Evolutionary conservation across 352 stramenopile species (phyloP), one percentile per base, ranked within the genome.

Genomic region (Phytophthora macrochlamydospora): DNA sequence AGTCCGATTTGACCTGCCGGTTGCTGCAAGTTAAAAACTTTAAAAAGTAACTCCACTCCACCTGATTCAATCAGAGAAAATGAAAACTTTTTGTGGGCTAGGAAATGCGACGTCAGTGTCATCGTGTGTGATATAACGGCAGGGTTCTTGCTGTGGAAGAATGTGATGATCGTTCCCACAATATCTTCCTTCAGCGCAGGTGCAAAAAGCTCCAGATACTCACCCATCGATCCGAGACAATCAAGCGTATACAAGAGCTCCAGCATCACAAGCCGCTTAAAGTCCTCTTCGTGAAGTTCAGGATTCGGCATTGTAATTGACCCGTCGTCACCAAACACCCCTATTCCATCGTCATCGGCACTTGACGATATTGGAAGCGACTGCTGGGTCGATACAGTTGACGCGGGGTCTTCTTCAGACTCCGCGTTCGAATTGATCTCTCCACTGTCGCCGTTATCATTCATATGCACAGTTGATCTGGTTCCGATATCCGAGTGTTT

Each of bases 171-270:
- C 4, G 82, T 93, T 44, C 79, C 82, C 18, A 94, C 76, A 42
- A 93, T 91, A 33, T 96, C 88, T 72, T 96, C 88, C 58, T 91
- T 92, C 32, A 93, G 59, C 14, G 87, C 85, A 8, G 88, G 85
- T 3, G 83, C 88, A 48, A 96, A 91, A 2, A 96, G 76, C 53
- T 96, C 88, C 57, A 93, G 68, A 43, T 96, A 94, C 48, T 96
- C 88, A 6, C 88, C 88, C 74, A 94, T 90, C 5, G 85, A 87
- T 2, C 86, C 88, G 32, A 96, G 78, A 61, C 88, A 94, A 51
- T 96, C 86, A 44, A 96, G 62, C 0, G 85, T 93, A 55, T 94
- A 91, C 31, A 94, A 53, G 9, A 96, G 62, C 60, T 96, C 88
- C 14, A 96, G 73, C 73, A 95, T 82, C 53, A 94, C 83, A 8